A percentile compares a stretch with the other conserved stretches of the same genome.
Conservation (phyloP, 306 rosid species). For the Elaeagnus macrophylla region DNA sequence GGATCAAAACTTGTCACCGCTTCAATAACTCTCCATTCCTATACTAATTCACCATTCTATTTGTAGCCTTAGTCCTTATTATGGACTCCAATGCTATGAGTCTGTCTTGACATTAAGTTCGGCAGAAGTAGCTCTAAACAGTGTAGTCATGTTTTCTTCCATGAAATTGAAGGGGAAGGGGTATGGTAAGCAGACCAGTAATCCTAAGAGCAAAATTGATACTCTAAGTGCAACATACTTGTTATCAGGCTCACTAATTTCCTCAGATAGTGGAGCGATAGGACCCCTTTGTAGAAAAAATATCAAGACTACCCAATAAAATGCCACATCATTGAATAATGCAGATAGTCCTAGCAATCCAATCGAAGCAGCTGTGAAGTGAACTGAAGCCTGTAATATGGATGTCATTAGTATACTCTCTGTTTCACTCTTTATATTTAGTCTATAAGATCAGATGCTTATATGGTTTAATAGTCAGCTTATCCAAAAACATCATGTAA, state of each 20-base stretch:
- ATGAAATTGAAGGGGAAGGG: conserved; percentile 63
- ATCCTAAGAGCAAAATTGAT: conserved; percentile 69
- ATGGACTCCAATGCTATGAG: not conserved
- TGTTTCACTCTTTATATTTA: no score
- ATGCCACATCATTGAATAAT: conserved; percentile 78
- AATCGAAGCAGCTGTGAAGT: conserved; percentile 63
- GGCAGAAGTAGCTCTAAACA: conserved; percentile 32
- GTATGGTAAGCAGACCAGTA: conserved; percentile 89
- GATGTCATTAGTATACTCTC: not conserved
- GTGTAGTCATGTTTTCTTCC: conserved; percentile 43
- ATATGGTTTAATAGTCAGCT: not conserved
- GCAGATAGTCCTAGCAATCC: conserved; percentile 73
- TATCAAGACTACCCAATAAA: conserved; percentile 88
- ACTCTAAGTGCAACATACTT: conserved; percentile 76
- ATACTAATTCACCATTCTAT: no score
- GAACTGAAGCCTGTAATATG: conserved; percentile 60
- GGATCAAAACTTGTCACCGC: no score
- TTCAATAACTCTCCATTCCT: no score
- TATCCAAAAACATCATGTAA: not conserved
- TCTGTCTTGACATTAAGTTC: not conserved
- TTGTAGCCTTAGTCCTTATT: no score
- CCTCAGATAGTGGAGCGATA: conserved; percentile 87
- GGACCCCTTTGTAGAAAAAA: conserved; percentile 97
- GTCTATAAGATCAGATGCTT: not conserved
- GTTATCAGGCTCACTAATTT: conserved; percentile 69